Evolutionary conservation across 768 basidiomycete species (phyloP).

Genomic region (Kwoniella shandongensis): DNA sequence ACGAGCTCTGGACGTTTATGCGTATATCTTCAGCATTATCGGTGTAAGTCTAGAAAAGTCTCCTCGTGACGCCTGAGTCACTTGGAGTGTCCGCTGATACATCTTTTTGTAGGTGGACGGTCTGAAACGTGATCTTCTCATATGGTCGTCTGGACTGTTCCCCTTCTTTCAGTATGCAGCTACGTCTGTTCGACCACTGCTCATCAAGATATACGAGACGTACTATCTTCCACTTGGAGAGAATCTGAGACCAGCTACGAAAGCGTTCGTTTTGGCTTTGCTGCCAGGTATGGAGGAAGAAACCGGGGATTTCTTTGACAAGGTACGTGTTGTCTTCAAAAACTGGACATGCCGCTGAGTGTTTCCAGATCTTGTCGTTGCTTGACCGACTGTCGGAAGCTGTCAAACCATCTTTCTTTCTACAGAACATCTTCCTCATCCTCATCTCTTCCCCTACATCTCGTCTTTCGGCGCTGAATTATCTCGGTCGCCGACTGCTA

Average conservation of each 20-base stretch:
- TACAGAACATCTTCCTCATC: conserved; percentile 91
- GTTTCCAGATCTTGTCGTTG: conserved; percentile 69
- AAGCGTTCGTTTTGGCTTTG: conserved; percentile 87
- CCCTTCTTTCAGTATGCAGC: conserved; percentile 99
- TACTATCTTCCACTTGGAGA: conserved; percentile 84
- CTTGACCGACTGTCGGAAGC: conserved; percentile 79
- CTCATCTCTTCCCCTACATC: conserved; percentile 85
- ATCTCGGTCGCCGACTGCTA: conserved; percentile 77
- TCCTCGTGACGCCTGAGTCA: neutral
- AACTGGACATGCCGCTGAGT: conserved; percentile 12
- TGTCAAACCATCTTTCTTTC: conserved; percentile 83
- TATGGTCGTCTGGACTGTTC: conserved; percentile 95
- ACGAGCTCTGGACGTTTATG: conserved; percentile 90
- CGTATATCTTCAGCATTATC: conserved; percentile 83
- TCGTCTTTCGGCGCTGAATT: conserved; percentile 82
- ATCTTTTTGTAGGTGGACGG: conserved; percentile 75
- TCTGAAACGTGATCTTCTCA: conserved; percentile 74
- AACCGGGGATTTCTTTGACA: conserved; percentile 92
- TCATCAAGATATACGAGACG: conserved; percentile 88
- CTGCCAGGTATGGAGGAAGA: conserved; percentile 97
- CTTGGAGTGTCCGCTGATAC: neutral
- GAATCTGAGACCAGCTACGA: conserved; percentile 81
- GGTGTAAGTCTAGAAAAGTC: conserved; percentile 67
- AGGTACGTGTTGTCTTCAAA: conserved; percentile 20
- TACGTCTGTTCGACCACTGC: conserved; percentile 91